These are phyloP conservation scores for Vickermania spadyakhi DNA, from an alignment of 208 protist species.

Conservation along the genomic window DNA sequence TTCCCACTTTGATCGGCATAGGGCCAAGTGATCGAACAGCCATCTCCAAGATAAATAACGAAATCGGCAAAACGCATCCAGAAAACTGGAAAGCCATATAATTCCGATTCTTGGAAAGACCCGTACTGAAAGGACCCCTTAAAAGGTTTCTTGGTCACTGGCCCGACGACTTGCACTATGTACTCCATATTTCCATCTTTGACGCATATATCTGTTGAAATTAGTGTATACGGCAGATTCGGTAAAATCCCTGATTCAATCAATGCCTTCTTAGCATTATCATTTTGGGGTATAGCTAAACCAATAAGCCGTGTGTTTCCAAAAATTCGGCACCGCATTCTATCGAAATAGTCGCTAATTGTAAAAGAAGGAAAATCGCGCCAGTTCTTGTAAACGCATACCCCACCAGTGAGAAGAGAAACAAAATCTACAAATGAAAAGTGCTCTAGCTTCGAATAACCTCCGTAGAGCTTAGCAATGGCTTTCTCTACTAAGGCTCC, in stretches of 20 bases:
- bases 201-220: slow-evolving; percentile 11
- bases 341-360: slow-evolving; percentile 16
- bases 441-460: slow-evolving; percentile 33
- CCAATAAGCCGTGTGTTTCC: slow-evolving; percentile 11
- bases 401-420: slow-evolving; percentile 42
- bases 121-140: slow-evolving; percentile 10
- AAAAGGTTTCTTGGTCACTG: slow-evolving; percentile 4
- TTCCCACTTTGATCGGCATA: slow-evolving; percentile 27
- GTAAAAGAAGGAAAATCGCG: slow-evolving; percentile 5
- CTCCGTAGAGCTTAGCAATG: slow-evolving; percentile 50
- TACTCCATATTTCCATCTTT: slow-evolving; percentile 12
- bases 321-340: slow-evolving; percentile 8
- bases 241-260: slow-evolving; percentile 16
- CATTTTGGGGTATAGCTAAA: slow-evolving; percentile 9
- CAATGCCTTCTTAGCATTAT: slow-evolving; percentile 4
- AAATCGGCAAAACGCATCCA: slow-evolving; percentile 61
- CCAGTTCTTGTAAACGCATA: slow-evolving; percentile 40
- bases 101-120: slow-evolving; percentile 6
- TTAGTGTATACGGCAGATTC: slow-evolving; percentile 22
- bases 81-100: slow-evolving; percentile 24
- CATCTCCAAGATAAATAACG: slow-evolving; percentile 30
- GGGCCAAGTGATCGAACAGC: slow-evolving; percentile 43
- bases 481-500: slow-evolving; percentile 57
- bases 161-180: slow-evolving; percentile 20
- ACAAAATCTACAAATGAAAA: slow-evolving; percentile 39